Evolutionary conservation across 2,329 filamentous ascomycete genomes (phyloP), one percentile per base, ranked within the genome.

Genomic region (Ilyonectria robusta): DNA sequence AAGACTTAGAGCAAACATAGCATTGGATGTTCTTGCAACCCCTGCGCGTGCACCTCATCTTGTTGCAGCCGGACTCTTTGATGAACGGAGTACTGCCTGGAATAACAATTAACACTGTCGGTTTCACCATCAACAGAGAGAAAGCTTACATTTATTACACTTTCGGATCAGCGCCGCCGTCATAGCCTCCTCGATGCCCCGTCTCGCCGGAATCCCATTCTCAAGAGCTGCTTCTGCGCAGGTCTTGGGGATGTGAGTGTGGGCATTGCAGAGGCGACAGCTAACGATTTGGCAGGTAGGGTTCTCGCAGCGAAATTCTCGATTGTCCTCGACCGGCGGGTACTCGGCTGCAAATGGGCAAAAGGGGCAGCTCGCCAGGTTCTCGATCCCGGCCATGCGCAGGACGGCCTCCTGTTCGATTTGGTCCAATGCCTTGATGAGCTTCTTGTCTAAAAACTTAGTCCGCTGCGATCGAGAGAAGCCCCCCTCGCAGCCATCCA

Each of bases 151-250:
- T 70, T 86, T 86, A 72, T 93, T 94, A 84, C 94, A 97, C 31
- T 84, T 89, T 21, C 94, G 88, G 60, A 97, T 92, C 71, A 97
- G 75, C 2, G 94, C 94, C 17, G 87, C 86, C 2, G 92, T 94
- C 92, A 95, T 95, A 21, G 93, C 94, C 78, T 97, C 94, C 78
- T 97, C 94, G 33, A 97, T 88, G 4, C 84, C 79, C 69, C 92
- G 92, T 17, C 92, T 88, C 19, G 88, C 84, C 4, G 86, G 86
- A 8, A 90, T 77, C 1, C 90, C 89, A 44, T 85, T 86, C 2
- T 93, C 89, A 21, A 80, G 83, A 46, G 86, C 86, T 42, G 85
- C 86, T 75, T 96, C 92, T 37, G 89, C 86, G 72, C 94, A 97
- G 1, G 86, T 90, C 68, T 88, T 85, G 0, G 94, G 93, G 11